A percentile compares a stretch with the other conserved stretches of the same genome.
phyloP scores from a whole-genome alignment of 345 rosid genomes.

The Aquilaria malaccensis region DNA sequence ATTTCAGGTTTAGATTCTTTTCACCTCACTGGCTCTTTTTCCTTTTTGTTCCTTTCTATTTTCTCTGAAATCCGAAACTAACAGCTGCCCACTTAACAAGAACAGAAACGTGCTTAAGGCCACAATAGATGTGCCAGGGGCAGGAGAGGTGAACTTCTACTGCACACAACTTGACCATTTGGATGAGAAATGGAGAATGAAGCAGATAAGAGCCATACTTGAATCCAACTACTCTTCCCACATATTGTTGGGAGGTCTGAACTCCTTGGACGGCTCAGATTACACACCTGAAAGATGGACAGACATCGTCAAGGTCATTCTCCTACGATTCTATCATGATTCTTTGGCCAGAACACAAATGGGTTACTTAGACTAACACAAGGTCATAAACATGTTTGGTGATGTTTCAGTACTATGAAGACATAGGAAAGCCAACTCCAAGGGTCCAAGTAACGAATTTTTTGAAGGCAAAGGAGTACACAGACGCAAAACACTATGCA shows the following conservation, averaged over 20 bases:
- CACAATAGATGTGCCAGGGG: slow-evolving; percentile 75
- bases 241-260: slow-evolving; percentile 73
- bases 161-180: slow-evolving; percentile 94
- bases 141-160: slow-evolving; percentile 73
- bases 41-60: background rate
- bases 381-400: no score
- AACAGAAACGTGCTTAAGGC: slow-evolving; percentile 83
- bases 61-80: background rate
- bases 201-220: slow-evolving; percentile 66
- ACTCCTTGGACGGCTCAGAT: slow-evolving; percentile 70
- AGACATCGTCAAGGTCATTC: slow-evolving; percentile 64
- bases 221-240: slow-evolving; percentile 57
- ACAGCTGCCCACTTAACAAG: background rate
- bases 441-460: slow-evolving; percentile 60
- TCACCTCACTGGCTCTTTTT: no score
- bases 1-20: slow-evolving; percentile 51
- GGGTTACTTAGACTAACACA: no score
- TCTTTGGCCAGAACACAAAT: no score
- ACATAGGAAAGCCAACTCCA: slow-evolving; percentile 85
- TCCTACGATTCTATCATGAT: background rate
- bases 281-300: slow-evolving; percentile 81
- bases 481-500: slow-evolving; percentile 64
- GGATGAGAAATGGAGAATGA: slow-evolving; percentile 92
- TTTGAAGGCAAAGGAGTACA: slow-evolving; percentile 56
- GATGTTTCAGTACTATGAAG: slow-evolving; percentile 60